These are phyloP conservation scores for Aristolochia californica DNA, from an alignment of 164 flowering plant genomes.

Conservation along the genomic window DNA sequence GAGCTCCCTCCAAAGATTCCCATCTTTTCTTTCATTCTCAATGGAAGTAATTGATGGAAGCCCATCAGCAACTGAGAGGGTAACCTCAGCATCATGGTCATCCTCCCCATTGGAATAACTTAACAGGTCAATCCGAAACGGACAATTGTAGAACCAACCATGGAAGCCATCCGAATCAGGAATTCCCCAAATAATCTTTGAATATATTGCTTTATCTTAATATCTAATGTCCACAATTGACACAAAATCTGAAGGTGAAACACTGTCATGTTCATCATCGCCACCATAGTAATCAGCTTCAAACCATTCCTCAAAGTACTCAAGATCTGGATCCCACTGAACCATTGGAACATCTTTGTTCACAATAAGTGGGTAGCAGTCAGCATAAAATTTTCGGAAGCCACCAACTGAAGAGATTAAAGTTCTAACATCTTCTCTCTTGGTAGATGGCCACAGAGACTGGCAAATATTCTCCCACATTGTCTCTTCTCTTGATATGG, in stretches of 20 bases:
- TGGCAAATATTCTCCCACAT: slow-evolving; percentile 82
- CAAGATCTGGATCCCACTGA: slow-evolving; percentile 37
- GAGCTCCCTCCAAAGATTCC: slow-evolving; percentile 82
- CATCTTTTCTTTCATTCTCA: slow-evolving; percentile 83
- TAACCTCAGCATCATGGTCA: slow-evolving; percentile 33
- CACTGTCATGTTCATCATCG: slow-evolving; percentile 39
- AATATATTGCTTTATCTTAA: slow-evolving; percentile 58
- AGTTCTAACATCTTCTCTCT: slow-evolving; percentile 61
- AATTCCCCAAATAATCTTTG: slow-evolving; percentile 84
- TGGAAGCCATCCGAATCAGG: slow-evolving; percentile 60
- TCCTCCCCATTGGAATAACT: slow-evolving; percentile 38
- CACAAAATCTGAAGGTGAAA: slow-evolving; percentile 69
- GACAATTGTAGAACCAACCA: slow-evolving; percentile 86
- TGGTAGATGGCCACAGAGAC: slow-evolving; percentile 88
- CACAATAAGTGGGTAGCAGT: slow-evolving; percentile 83
- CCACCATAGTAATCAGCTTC: slow-evolving; percentile 74
- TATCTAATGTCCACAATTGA: slow-evolving; percentile 75
- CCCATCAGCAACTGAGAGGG: slow-evolving; percentile 69
- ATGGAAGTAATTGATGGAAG: slow-evolving; percentile 54
- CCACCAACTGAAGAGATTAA: slow-evolving; percentile 69
- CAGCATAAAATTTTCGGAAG: slow-evolving; percentile 78
- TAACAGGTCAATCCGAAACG: slow-evolving; percentile 73
- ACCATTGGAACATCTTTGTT: slow-evolving; percentile 61
- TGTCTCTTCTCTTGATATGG: slow-evolving; percentile 76
- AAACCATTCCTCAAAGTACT: slow-evolving; percentile 66